Conservation (phyloP, 139 green algal species). For the Closterium sp. region DNA sequence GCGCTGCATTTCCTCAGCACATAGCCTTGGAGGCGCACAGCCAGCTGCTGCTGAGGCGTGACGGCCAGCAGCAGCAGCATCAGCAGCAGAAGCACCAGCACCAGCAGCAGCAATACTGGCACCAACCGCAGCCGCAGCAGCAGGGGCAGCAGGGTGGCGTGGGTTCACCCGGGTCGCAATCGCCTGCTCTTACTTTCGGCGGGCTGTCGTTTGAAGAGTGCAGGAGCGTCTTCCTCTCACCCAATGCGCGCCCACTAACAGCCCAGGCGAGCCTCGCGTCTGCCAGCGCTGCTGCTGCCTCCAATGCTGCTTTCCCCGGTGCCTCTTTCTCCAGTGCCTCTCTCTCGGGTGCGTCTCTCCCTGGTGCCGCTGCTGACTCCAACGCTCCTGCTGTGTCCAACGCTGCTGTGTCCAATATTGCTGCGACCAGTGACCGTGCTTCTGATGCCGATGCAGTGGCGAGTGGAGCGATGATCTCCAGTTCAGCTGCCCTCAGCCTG, state of each 20-base stretch:
- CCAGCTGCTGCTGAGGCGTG: too few species aligned
- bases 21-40: background rate
- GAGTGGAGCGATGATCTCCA: background rate
- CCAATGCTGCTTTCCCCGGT: background rate
- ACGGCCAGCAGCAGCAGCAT: too few species aligned
- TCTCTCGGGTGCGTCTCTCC: too few species aligned
- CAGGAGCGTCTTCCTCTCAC: background rate
- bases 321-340: too few species aligned
- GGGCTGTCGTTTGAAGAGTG: background rate
- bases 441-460: too few species aligned
- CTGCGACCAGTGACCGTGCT: too few species aligned
- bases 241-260: background rate
- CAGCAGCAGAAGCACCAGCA: too few species aligned
- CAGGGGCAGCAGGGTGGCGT: too few species aligned
- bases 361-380: too few species aligned
- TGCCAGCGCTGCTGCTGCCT: background rate
- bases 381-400: background rate
- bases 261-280: background rate
- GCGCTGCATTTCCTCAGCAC: background rate
- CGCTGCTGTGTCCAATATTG: background rate
- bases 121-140: background rate
- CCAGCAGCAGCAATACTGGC: too few species aligned
- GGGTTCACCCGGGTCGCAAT: background rate
- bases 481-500: background rate
- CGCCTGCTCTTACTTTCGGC: background rate